Conservation (phyloP, 805 yeast genomes). For the Yarrowia sp. region DNA sequence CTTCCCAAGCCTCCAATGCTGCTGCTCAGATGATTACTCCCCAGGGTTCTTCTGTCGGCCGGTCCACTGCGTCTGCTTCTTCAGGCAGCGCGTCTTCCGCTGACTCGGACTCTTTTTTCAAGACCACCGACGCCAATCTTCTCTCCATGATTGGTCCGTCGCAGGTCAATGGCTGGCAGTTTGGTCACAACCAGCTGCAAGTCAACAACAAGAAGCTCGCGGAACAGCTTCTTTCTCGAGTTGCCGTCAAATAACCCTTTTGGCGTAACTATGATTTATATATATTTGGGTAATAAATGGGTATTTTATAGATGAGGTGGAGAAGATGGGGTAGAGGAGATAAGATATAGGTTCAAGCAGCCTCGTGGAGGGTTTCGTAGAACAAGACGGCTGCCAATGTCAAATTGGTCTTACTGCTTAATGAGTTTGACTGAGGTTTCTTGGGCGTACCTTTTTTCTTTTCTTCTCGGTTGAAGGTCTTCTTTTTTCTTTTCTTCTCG, state of each 20-base stretch:
- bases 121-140: constrained; percentile 3
- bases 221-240: constrained; percentile 5
- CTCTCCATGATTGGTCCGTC: constrained; percentile 12
- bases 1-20: neutral
- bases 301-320: no score
- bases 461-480: no score
- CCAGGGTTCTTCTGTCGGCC: neutral
- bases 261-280: neutral
- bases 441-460: no score
- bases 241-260: neutral
- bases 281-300: neutral
- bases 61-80: neutral
- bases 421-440: no score
- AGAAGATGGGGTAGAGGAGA: no score
- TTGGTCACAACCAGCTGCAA: constrained; percentile 18
- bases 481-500: no score
- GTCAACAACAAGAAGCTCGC: constrained; percentile 15
- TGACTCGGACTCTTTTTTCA: constrained; percentile 1
- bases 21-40: neutral
- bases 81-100: neutral
- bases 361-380: no score
- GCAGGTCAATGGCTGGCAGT: constrained; percentile 20
- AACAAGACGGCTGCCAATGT: no score
- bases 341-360: no score
- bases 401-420: no score